phyloP scores from a whole-genome alignment of 352 stramenopile genomes.

The Pythium graminicola region DNA sequence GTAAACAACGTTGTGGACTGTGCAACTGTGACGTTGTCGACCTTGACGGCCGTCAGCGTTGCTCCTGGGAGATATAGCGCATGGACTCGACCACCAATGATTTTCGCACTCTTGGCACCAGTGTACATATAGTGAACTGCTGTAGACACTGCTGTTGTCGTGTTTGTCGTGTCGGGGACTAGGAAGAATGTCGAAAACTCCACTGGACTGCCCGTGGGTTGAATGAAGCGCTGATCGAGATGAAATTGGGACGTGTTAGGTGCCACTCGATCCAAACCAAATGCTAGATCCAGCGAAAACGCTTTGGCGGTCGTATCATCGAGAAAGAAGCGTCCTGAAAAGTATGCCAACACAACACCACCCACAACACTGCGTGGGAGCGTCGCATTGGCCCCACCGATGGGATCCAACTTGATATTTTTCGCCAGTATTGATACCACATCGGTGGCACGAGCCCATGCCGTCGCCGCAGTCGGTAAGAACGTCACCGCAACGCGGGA shows the following conservation, averaged over 20 bases:
- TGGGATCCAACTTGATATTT: constrained; percentile 26
- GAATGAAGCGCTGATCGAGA: constrained; percentile 38
- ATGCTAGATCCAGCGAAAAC: constrained; percentile 43
- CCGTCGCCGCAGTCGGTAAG: constrained; percentile 26
- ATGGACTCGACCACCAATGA: constrained; percentile 34
- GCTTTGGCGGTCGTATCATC: constrained; percentile 39
- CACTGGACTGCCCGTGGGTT: constrained; percentile 35
- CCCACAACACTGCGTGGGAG: constrained; percentile 5
- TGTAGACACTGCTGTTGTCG: constrained; percentile 12
- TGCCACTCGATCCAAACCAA: constrained; percentile 24
- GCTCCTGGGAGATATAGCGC: constrained; percentile 33
- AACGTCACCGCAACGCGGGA: constrained; percentile 37
- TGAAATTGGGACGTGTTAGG: constrained; percentile 23
- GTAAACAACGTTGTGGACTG: constrained; percentile 23
- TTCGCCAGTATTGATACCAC: constrained; percentile 21
- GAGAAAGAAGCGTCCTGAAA: constrained; percentile 46
- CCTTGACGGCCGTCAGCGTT: constrained; percentile 12
- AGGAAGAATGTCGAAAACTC: constrained; percentile 40
- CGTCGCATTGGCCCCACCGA: constrained; percentile 28
- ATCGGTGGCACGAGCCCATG: constrained; percentile 23
- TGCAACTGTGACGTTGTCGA: constrained; percentile 11
- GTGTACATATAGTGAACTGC: constrained; percentile 32
- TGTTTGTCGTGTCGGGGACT: constrained; percentile 3
- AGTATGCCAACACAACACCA: constrained; percentile 41
- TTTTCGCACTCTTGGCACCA: constrained; percentile 36